Conservation (phyloP, 2,329 filamentous ascomycete species). For the Zopfia rhizophila region DNA sequence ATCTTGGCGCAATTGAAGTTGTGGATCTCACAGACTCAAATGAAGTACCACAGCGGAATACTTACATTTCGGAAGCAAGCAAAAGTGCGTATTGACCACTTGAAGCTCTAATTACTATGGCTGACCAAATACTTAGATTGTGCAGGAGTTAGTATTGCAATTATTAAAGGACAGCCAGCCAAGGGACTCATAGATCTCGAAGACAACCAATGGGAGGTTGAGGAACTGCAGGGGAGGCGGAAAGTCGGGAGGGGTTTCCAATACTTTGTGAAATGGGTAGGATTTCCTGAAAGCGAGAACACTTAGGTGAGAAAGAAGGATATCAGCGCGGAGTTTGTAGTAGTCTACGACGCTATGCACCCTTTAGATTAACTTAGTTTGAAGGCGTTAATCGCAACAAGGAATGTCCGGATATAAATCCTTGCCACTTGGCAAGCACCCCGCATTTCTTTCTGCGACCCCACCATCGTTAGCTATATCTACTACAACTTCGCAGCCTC, state of each 20-base stretch:
- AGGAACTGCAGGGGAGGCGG: constrained; percentile 9
- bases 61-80: constrained; percentile 13
- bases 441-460: background rate
- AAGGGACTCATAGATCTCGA: constrained; percentile 14
- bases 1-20: constrained; percentile 13
- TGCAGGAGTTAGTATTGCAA: constrained; percentile 10
- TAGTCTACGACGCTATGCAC: constrained; percentile 11
- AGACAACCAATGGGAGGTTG: constrained; percentile 11
- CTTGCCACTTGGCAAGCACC: background rate
- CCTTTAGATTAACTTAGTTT: constrained; percentile 14
- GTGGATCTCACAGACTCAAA: constrained; percentile 11
- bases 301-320: constrained; percentile 15
- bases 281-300: constrained; percentile 15
- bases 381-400: constrained; percentile 11
- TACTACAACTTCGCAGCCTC: no score
- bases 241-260: constrained; percentile 13
- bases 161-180: constrained; percentile 7
- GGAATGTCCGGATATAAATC: constrained; percentile 5
- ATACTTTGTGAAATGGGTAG: constrained; percentile 16
- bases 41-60: constrained; percentile 8
- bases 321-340: constrained; percentile 10
- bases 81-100: constrained; percentile 15
- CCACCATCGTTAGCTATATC: no score
- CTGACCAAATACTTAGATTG: constrained; percentile 12
- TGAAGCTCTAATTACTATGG: constrained; percentile 14